These are phyloP conservation scores for Lodderomyces jiufengensis DNA, from an alignment of 1,139 yeast species.

Conservation along the genomic window DNA sequence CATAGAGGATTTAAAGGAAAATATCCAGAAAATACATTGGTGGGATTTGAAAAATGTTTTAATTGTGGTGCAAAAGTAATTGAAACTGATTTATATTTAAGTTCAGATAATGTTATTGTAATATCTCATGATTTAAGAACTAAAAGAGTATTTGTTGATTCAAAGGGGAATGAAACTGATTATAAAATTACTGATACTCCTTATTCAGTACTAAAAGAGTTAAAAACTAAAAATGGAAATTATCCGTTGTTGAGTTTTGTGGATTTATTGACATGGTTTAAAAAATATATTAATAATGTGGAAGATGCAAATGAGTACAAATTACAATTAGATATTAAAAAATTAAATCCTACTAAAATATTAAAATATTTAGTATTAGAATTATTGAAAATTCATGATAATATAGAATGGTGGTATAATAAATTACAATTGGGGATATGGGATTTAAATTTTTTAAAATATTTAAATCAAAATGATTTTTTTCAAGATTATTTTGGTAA, in stretches of 20 bases:
- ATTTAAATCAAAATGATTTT: conserved; percentile 38
- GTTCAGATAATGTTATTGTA: conserved; percentile 69
- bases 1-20: conserved; percentile 55
- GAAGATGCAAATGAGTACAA: conserved; percentile 20
- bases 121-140: conserved; percentile 72
- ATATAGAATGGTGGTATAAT: conserved; percentile 62
- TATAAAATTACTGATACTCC: conserved; percentile 38
- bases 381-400: conserved; percentile 44
- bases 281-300: conserved; percentile 29
- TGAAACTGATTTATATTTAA: conserved; percentile 83
- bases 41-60: conserved; percentile 69
- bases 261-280: conserved; percentile 59
- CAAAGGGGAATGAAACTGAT: conserved; percentile 38
- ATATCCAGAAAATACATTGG: conserved; percentile 76
- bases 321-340: conserved; percentile 81
- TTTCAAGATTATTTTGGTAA: conserved; percentile 24
- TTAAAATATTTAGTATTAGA: conserved; percentile 50
- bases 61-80: conserved; percentile 67
- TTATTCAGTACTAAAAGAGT: conserved; percentile 40
- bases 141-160: conserved; percentile 54
- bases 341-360: conserved; percentile 60
- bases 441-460: conserved; percentile 64
- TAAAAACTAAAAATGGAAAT: conserved; percentile 54
- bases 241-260: conserved; percentile 60
- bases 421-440: conserved; percentile 79